Evolutionary conservation across 2,329 filamentous ascomycete genomes (phyloP), one percentile per base, ranked within the genome.

Genomic region (Dichotomopilus funicola): DNA sequence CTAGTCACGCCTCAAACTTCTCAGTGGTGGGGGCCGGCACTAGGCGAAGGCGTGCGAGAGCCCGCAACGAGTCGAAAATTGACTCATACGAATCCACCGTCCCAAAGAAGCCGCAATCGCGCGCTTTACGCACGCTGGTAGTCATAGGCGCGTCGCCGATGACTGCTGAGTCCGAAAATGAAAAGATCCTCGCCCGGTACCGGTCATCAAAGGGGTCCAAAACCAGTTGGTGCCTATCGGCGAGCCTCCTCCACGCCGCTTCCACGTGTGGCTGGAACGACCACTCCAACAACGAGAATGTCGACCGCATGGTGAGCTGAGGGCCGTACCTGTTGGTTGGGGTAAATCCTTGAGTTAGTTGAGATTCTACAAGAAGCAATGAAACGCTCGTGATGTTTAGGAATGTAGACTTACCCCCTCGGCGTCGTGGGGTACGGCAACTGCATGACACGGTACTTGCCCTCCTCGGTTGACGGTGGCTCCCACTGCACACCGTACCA

Each of bases 221-320:
- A 4, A 67, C 65, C 9, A 80, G 62, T 2, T 68, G 64, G 56
- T 79, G 65, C 61, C 72, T 66, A 51, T 68, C 58, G 40, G 71
- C 70, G 5, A 80, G 64, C 56, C 74, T 71, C 41, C 67, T 65
- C 77, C 77, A 80, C 1, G 74, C 72, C 19, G 71, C 61, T 43
- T 71, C 64, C 4, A 79, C 75, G 37, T 73, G 71, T 0, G 67
- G 63, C 44, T 71, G 63, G 51, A 70, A 66, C 0, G 76, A 74
- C 78, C 78, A 81, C 13, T 73, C 67, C 0, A 68, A 65, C 0
- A 80, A 62, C 1, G 66, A 72, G 58, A 75, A 78, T 0, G 66
- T 67, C 11, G 68, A 68, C 0, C 71, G 69, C 9, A 72, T 64
- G 5, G 65, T 71, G 5, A 62, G 66, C 6, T 70, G 68, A 0